phyloP scores from a whole-genome alignment of 345 rosid species.

The Euphorbia peplus region DNA sequence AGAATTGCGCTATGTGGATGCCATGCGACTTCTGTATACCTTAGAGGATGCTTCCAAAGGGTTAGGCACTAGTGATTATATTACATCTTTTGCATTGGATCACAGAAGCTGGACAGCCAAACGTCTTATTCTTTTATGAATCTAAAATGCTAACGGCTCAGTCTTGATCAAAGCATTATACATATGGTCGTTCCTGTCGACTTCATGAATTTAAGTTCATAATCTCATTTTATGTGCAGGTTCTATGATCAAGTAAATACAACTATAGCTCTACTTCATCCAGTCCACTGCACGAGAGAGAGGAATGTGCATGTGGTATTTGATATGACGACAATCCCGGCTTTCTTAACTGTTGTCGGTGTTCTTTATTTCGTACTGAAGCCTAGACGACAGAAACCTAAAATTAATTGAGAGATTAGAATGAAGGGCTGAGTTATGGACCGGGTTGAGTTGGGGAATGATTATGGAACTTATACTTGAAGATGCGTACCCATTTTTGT shows the following conservation, averaged over 20 bases:
- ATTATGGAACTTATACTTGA: not conserved
- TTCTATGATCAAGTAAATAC: slow-evolving; percentile 77
- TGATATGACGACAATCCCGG: slow-evolving; percentile 83
- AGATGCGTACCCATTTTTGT: not conserved
- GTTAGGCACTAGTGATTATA: slow-evolving; percentile 35
- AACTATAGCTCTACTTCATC: slow-evolving; percentile 68
- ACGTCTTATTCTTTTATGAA: too few species aligned
- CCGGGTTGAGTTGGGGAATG: not conserved
- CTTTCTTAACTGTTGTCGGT: slow-evolving; percentile 58
- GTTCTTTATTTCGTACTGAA: slow-evolving; percentile 60
- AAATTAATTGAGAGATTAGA: slow-evolving; percentile 63
- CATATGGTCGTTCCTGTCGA: not conserved
- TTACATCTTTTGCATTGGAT: slow-evolving; percentile 6
- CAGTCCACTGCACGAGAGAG: slow-evolving; percentile 81
- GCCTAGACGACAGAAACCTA: slow-evolving; percentile 87
- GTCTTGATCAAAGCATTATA: too few species aligned
- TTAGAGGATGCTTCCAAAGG: slow-evolving; percentile 73
- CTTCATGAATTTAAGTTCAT: not conserved
- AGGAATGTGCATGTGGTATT: slow-evolving; percentile 70
- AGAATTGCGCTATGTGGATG: slow-evolving; percentile 76
- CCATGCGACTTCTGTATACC: slow-evolving; percentile 64
- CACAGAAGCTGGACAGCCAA: not conserved
- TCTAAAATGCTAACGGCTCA: too few species aligned
- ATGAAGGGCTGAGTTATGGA: not conserved
- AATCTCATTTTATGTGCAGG: slow-evolving; percentile 37